Evolutionary conservation across 768 basidiomycete genomes (phyloP).

Genomic region (Dentipellis sp.): DNA sequence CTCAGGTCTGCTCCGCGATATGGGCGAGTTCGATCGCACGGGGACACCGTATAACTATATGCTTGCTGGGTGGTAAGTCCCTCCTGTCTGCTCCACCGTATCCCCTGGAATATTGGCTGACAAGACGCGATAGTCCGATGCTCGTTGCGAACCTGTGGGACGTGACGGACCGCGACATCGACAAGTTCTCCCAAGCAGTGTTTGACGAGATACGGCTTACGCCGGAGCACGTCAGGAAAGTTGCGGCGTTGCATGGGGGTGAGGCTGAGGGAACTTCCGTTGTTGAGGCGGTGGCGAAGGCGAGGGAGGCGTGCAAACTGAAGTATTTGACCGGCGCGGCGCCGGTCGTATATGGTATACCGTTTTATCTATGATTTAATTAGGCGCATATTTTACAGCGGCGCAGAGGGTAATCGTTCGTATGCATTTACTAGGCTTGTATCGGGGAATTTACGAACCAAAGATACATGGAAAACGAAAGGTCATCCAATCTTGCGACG

Average conservation of each 20-base stretch:
- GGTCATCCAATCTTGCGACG: too few species aligned
- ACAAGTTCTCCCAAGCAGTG: slow-evolving; percentile 81
- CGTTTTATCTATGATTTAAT: slow-evolving; percentile 55
- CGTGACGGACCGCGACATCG: slow-evolving; percentile 95
- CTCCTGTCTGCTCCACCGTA: background rate
- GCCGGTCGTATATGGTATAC: slow-evolving; percentile 91
- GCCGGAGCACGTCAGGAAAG: slow-evolving; percentile 14
- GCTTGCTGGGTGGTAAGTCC: slow-evolving; percentile 89
- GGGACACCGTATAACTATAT: slow-evolving; percentile 95
- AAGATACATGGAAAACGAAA: too few species aligned
- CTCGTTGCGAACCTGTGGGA: slow-evolving; percentile 97
- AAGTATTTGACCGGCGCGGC: slow-evolving; percentile 94
- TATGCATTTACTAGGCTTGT: too few species aligned
- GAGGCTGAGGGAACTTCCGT: slow-evolving; percentile 35
- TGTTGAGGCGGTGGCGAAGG: slow-evolving; percentile 69
- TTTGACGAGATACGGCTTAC: slow-evolving; percentile 62
- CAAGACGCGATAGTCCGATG: slow-evolving; percentile 46
- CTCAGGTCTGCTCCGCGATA: slow-evolving; percentile 77
- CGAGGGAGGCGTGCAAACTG: slow-evolving; percentile 78
- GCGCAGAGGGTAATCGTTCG: too few species aligned
- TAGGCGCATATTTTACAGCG: background rate
- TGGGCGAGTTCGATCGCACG: slow-evolving; percentile 88
- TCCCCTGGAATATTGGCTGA: background rate
- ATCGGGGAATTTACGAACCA: too few species aligned
- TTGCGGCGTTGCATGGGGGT: slow-evolving; percentile 12